These are phyloP conservation scores for Cyanidium caldarium DNA, from an alignment of 23 red algal genomes.

Conservation along the genomic window DNA sequence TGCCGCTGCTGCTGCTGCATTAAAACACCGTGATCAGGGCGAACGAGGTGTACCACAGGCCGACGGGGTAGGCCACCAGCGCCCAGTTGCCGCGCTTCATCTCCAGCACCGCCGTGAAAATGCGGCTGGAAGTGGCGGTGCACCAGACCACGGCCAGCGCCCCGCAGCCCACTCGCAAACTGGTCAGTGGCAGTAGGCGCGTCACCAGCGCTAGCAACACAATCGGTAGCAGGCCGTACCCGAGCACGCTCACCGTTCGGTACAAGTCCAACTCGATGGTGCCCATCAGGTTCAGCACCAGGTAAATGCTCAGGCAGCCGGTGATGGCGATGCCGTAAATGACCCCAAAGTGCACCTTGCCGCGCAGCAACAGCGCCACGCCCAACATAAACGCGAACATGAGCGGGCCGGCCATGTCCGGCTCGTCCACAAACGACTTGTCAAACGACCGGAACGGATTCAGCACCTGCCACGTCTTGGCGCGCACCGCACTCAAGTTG, in stretches of 20 bases:
- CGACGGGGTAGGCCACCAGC: constrained; percentile 88
- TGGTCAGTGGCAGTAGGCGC: constrained; percentile 29
- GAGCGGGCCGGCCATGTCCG: constrained; percentile 92
- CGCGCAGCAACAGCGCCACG: constrained; percentile 49
- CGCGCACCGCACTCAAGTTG: constrained; percentile 41
- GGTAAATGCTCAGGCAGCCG: constrained; percentile 75
- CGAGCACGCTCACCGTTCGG: constrained; percentile 60
- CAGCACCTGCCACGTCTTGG: constrained; percentile 48
- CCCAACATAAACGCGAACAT: constrained; percentile 68
- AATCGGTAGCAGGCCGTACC: constrained; percentile 90
- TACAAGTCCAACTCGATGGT: constrained; percentile 76
- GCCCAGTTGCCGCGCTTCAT: constrained; percentile 67
- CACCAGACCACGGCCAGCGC: constrained; percentile 70
- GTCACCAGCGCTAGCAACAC: constrained; percentile 62
- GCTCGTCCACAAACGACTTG: constrained; percentile 70
- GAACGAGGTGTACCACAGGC: constrained; percentile 88
- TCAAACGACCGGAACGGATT: constrained; percentile 79
- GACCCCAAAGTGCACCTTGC: constrained; percentile 90
- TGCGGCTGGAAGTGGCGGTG: constrained; percentile 81
- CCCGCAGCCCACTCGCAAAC: constrained; percentile 28
- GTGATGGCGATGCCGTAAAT: constrained; percentile 90
- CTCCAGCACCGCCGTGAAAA: constrained; percentile 68
- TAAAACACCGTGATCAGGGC: constrained; percentile 93
- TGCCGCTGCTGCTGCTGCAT: not conserved
- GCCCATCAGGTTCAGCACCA: constrained; percentile 89